Percentiles rank a stretch among this genome's conserved stretches.
Evolutionary conservation across 306 rosid genomes (phyloP).

Genomic region (Pyrus pyrifolia): DNA sequence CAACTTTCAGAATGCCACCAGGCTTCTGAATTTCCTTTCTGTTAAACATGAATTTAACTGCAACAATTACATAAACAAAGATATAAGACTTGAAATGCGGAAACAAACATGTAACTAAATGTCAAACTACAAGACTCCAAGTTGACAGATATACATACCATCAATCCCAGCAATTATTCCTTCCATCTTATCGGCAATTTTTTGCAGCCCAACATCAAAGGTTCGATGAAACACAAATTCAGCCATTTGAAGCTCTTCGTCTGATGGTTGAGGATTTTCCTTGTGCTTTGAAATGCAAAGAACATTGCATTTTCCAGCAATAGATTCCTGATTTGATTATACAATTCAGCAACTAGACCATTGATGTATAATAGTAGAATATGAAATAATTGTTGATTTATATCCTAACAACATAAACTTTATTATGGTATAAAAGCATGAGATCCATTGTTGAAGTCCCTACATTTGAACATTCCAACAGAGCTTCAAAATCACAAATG

Average conservation of each 20-base stretch:
- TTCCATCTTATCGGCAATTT: slow-evolving; percentile 40
- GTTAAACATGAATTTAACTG: slow-evolving; percentile 72
- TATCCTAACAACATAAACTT: not conserved
- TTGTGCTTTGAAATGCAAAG: slow-evolving; percentile 57
- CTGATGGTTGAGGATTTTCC: slow-evolving; percentile 54
- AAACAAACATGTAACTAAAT: slow-evolving; percentile 7
- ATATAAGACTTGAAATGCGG: slow-evolving; percentile 21
- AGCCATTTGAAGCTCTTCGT: slow-evolving; percentile 46
- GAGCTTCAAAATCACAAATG: not conserved
- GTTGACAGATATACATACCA: slow-evolving; percentile 31
- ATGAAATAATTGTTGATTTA: not conserved
- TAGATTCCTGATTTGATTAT: slow-evolving; percentile 57
- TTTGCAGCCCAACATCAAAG: slow-evolving; percentile 55
- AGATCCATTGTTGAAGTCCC: not conserved
- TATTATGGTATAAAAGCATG: not conserved
- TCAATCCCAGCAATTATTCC: slow-evolving; percentile 52
- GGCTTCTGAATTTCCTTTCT: slow-evolving; percentile 34
- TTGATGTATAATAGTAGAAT: not conserved
- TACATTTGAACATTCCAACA: not conserved
- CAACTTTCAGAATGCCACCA: slow-evolving; percentile 25
- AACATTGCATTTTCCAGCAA: slow-evolving; percentile 84
- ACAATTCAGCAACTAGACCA: not conserved
- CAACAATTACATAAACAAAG: slow-evolving; percentile 38
- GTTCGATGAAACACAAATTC: slow-evolving; percentile 69
- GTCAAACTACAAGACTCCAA: not conserved